These are phyloP conservation scores for Ceratobasidium sp. DNA, from an alignment of 1,284 basidiomycete genomes.

Conservation along the genomic window DNA sequence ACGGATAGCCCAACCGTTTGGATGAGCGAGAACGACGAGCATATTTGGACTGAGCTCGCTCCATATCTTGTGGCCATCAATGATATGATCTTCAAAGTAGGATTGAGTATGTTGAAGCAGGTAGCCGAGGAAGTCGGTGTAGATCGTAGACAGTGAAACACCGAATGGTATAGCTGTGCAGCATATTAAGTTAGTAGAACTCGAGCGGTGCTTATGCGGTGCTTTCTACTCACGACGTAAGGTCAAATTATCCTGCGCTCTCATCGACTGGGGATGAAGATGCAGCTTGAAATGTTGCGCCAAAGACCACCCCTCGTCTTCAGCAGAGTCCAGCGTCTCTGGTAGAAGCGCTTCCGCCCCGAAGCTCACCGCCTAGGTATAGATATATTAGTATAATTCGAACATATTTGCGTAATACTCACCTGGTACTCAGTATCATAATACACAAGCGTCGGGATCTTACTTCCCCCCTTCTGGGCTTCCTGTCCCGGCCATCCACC, in stretches of 20 bases:
- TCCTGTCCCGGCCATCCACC: constrained; percentile 13
- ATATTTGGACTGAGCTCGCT: background rate
- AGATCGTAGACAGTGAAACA: constrained; percentile 28
- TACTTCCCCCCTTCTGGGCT: background rate
- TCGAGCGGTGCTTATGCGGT: no score
- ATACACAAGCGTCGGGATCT: constrained; percentile 7
- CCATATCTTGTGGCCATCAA: constrained; percentile 28
- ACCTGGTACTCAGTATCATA: constrained; percentile 6
- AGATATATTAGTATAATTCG: background rate
- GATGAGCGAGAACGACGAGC: constrained; percentile 38
- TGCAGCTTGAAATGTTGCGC: constrained; percentile 32
- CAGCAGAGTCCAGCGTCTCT: background rate
- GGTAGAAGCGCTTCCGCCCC: constrained; percentile 18
- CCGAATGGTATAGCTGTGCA: constrained; percentile 15
- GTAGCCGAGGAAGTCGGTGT: constrained; percentile 38
- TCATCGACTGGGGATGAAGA: constrained; percentile 7
- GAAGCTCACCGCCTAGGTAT: background rate
- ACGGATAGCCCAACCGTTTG: constrained; percentile 34
- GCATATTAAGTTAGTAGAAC: background rate
- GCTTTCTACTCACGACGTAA: background rate
- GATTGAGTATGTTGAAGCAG: constrained; percentile 24
- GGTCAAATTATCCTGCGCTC: background rate
- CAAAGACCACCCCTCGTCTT: background rate
- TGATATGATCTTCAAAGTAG: constrained; percentile 27
- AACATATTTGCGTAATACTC: background rate